Percentiles rank a stretch among this genome's conserved stretches.
Evolutionary conservation across 1,139 yeast genomes (phyloP).

Genomic region (Zygosaccharomyces sapae): DNA sequence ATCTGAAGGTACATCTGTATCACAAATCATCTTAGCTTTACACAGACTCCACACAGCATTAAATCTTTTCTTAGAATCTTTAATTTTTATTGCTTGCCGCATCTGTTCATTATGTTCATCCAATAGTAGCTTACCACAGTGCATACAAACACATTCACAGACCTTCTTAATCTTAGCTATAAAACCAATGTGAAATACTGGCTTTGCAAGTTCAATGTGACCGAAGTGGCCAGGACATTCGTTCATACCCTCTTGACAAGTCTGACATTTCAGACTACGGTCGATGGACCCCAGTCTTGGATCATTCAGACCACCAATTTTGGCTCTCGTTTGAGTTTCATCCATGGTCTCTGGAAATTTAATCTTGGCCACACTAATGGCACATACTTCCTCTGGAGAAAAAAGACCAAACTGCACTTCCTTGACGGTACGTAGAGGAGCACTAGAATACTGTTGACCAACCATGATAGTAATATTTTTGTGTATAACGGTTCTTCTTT

Average conservation of each 20-base stretch:
- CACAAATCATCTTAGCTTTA: constrained; percentile 92
- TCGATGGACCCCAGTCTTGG: constrained; percentile 97
- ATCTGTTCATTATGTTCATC: constrained; percentile 84
- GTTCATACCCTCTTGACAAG: constrained; percentile 98
- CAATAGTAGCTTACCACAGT: constrained; percentile 88
- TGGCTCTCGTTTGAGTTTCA: constrained; percentile 88
- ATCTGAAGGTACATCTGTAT: constrained; percentile 71
- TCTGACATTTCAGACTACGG: constrained; percentile 94
- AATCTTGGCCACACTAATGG: constrained; percentile 93
- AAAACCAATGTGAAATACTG: constrained; percentile 96
- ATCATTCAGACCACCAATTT: constrained; percentile 95
- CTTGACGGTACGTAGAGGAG: constrained; percentile 92
- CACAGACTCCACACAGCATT: constrained; percentile 94
- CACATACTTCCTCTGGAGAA: constrained; percentile 96
- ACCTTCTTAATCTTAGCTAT: constrained; percentile 90
- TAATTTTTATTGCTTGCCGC: constrained; percentile 83
- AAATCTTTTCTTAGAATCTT: constrained; percentile 93
- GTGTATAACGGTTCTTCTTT: constrained; percentile 2
- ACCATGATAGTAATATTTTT: constrained; percentile 37
- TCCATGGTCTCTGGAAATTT: constrained; percentile 99
- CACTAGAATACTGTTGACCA: constrained; percentile 88
- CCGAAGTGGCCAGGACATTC: constrained; percentile 99
- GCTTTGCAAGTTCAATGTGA: constrained; percentile 95
- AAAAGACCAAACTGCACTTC: constrained; percentile 98
- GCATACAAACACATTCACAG: constrained; percentile 96